These are phyloP conservation scores for Clavispora carvajalis DNA, from an alignment of 805 yeast genomes.

Conservation along the genomic window DNA sequence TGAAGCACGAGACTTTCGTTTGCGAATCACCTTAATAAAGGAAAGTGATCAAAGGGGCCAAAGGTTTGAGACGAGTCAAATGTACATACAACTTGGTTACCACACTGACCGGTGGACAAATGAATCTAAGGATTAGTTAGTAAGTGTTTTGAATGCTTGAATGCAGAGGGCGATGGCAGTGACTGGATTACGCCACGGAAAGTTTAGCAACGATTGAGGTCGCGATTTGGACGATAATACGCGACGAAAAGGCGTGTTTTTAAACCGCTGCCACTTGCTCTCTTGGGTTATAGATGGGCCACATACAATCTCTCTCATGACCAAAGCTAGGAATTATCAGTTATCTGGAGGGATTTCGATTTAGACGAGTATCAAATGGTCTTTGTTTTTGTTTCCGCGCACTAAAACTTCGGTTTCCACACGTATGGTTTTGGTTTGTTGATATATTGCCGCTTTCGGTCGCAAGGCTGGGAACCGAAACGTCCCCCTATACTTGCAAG, in stretches of 20 bases:
- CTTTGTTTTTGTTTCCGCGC: conserved; percentile 17
- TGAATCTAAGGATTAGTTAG: conserved; percentile 55
- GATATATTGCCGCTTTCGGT: conserved; percentile 12
- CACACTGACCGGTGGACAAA: conserved; percentile 97
- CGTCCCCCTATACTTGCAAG: neutral
- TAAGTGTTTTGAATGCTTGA: neutral
- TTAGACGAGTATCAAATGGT: conserved; percentile 4
- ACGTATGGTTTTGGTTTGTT: conserved; percentile 12
- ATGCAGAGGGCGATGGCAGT: neutral
- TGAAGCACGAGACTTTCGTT: no score
- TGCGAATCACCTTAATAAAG: no score
- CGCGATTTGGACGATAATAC: neutral
- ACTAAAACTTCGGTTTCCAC: conserved; percentile 14
- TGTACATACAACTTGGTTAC: conserved; percentile 83
- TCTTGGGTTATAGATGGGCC: no score
- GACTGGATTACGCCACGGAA: neutral
- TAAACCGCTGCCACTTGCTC: no score
- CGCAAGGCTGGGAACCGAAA: neutral
- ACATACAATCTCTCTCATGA: conserved; percentile 28
- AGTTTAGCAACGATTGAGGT: neutral
- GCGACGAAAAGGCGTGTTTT: neutral
- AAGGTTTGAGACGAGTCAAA: no score
- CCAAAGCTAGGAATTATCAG: neutral
- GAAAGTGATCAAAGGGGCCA: no score
- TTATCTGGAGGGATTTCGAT: conserved; percentile 5